Conservation (phyloP, 2,329 filamentous ascomycete genomes). For the Pseudogymnoascus sp. region DNA sequence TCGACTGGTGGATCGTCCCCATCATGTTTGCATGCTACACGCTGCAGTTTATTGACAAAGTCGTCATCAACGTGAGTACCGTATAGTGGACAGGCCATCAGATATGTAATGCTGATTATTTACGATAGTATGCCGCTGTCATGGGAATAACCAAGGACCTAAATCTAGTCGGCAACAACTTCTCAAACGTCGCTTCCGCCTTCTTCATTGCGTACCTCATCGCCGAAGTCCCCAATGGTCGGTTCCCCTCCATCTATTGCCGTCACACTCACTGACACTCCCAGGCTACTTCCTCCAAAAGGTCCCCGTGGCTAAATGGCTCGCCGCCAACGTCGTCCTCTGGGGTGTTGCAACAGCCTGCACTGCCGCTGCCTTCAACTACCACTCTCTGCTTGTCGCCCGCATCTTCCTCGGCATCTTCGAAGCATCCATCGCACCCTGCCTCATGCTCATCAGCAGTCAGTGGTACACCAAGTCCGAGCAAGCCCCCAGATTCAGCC, state of each 20-base stretch:
- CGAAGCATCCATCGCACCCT: constrained; percentile 53
- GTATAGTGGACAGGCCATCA: not conserved
- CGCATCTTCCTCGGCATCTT: constrained; percentile 55
- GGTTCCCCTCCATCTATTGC: constrained; percentile 17
- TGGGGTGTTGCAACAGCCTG: constrained; percentile 53
- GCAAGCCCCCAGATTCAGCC: constrained; percentile 50
- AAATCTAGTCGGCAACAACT: constrained; percentile 50
- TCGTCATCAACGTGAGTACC: constrained; percentile 50
- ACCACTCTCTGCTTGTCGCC: constrained; percentile 45
- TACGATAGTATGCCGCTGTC: constrained; percentile 52
- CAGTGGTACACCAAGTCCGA: constrained; percentile 53
- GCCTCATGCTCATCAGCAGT: constrained; percentile 53
- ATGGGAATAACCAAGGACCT: constrained; percentile 55
- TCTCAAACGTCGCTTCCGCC: constrained; percentile 54
- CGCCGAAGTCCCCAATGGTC: constrained; percentile 54
- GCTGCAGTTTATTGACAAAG: constrained; percentile 60
- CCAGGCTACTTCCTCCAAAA: constrained; percentile 51
- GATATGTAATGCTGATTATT: not conserved
- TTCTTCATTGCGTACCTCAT: constrained; percentile 56
- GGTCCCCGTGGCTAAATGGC: constrained; percentile 53
- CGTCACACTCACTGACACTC: not conserved
- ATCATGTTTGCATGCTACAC: constrained; percentile 56
- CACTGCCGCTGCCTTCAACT: constrained; percentile 47
- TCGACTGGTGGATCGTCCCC: constrained; percentile 53
- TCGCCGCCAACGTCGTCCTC: constrained; percentile 50